Base-by-base conservation (phyloP, 225 moss, liverwort and hornwort species). In the Sphagnum contortum region DNA sequence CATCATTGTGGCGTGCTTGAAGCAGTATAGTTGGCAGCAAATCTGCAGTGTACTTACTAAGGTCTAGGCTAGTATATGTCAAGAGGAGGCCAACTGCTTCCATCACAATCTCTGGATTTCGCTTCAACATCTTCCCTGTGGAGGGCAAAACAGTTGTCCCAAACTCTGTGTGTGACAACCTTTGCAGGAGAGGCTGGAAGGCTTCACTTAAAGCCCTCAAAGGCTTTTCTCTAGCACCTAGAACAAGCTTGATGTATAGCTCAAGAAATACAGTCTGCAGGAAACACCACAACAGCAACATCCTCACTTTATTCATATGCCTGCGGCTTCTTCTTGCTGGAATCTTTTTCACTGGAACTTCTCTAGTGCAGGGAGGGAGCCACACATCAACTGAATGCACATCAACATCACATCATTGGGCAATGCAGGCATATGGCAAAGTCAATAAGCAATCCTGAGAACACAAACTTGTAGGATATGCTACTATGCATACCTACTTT, bases 91-190 rank as follows among this genome's bases (percentile, higher is more conserved):
- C 81, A 62, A 89, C 89, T 61, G 93, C 81, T 80, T 93, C 93
- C 98, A 93, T 87, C 64, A 93, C 81, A 70, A 93, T 77, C 79
- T 98, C 98, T 44, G 98, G 98, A 69, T 89, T 98, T 68, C 98
- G 83, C 80, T 84, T 91, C 68, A 98, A 74, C 98, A 93, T 93
- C 76, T 93, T 98, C 73, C 79, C 77, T 52, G 87, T 89, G 63
- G 76, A 83, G 45, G 98, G 93, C 68, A 89, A 78, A 73, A 98
- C 66, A 55, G 72, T 79, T 67, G 71, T 78, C 61, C 86, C 93
- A 70, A 93, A 98, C 49, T 93, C 93, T 12, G 86, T 86, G 69
- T 98, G 98, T 48, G 79, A 86, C 65, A 98, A 74, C 57, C 76
- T 80, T 69, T 82, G 78, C 47, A 98, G 77, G 62, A 98, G 74